Conservation (phyloP, 768 basidiomycete genomes). For the Chalciporus chontae region DNA sequence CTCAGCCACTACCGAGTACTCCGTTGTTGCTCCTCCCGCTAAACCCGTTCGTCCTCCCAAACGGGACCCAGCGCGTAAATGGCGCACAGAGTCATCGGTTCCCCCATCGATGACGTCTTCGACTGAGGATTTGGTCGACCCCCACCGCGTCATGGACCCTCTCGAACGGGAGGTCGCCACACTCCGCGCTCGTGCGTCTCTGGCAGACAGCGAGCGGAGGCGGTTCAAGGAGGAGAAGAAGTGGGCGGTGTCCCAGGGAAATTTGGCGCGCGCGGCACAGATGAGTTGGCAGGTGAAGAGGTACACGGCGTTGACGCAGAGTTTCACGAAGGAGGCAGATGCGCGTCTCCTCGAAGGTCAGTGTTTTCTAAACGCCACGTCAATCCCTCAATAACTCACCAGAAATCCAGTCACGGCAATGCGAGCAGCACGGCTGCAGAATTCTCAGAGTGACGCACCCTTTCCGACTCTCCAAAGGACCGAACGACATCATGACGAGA, state of each 20-base stretch:
- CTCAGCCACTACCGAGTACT: slow-evolving; percentile 37
- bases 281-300: slow-evolving; percentile 83
- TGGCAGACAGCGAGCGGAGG: slow-evolving; percentile 80
- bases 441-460: slow-evolving; percentile 6
- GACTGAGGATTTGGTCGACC: slow-evolving; percentile 60
- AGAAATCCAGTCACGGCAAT: slow-evolving; percentile 24
- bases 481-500: slow-evolving; percentile 19
- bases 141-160: slow-evolving; percentile 54
- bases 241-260: slow-evolving; percentile 81
- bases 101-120: slow-evolving; percentile 65
- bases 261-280: slow-evolving; percentile 68
- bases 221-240: slow-evolving; percentile 83
- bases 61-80: slow-evolving; percentile 27
- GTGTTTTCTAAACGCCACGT: not conserved
- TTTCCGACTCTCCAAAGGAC: slow-evolving; percentile 21
- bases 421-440: slow-evolving; percentile 18
- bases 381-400: slow-evolving; percentile 7
- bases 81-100: slow-evolving; percentile 34
- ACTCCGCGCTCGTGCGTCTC: slow-evolving; percentile 70
- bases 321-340: slow-evolving; percentile 77
- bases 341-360: slow-evolving; percentile 61
- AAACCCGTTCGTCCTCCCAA: slow-evolving; percentile 28
- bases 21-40: slow-evolving; percentile 12
- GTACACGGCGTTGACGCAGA: slow-evolving; percentile 76
- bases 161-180: slow-evolving; percentile 72